These are phyloP conservation scores for Phaeosphaeria sp. DNA, from an alignment of 2,329 filamentous ascomycete genomes.

Conservation along the genomic window DNA sequence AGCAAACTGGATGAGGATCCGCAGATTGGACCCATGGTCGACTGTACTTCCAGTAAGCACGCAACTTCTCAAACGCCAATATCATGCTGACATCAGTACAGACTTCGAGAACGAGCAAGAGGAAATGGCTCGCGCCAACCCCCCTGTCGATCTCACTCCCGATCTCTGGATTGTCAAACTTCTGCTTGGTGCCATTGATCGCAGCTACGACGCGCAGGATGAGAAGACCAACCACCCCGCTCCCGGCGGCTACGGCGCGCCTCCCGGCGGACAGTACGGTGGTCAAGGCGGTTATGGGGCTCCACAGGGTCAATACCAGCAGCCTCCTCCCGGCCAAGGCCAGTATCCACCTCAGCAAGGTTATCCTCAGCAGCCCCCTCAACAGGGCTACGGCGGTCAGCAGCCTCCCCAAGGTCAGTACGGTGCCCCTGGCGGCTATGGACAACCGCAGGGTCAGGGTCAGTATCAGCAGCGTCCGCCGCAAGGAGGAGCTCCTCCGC, in stretches of 20 bases:
- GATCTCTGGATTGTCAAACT: constrained; percentile 73
- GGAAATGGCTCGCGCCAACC: constrained; percentile 68
- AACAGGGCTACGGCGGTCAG: constrained; percentile 16
- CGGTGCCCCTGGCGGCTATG: constrained; percentile 5
- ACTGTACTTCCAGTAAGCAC: constrained; percentile 72
- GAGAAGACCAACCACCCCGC: constrained; percentile 60
- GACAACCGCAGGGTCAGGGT: constrained; percentile 9
- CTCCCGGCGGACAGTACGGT: constrained; percentile 40
- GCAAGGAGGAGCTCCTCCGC: constrained; percentile 7
- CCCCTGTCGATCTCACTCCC: constrained; percentile 68
- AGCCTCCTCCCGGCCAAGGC: constrained; percentile 21
- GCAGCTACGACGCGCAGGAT: constrained; percentile 70
- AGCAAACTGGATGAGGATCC: constrained; percentile 69
- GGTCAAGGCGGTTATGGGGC: constrained; percentile 26
- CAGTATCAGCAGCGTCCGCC: constrained; percentile 7
- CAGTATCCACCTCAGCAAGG: constrained; percentile 16
- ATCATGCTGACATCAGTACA: constrained; percentile 32
- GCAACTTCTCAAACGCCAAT: not conserved
- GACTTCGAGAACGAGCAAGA: constrained; percentile 73
- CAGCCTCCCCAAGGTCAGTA: constrained; percentile 6
- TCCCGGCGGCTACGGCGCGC: constrained; percentile 38
- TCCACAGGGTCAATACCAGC: constrained; percentile 27
- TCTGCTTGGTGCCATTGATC: constrained; percentile 71
- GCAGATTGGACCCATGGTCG: constrained; percentile 65
- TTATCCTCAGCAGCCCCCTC: constrained; percentile 17